Base-by-base conservation (phyloP, 2,329 filamentous ascomycete species). In the Apiospora rasikravindrae region DNA sequence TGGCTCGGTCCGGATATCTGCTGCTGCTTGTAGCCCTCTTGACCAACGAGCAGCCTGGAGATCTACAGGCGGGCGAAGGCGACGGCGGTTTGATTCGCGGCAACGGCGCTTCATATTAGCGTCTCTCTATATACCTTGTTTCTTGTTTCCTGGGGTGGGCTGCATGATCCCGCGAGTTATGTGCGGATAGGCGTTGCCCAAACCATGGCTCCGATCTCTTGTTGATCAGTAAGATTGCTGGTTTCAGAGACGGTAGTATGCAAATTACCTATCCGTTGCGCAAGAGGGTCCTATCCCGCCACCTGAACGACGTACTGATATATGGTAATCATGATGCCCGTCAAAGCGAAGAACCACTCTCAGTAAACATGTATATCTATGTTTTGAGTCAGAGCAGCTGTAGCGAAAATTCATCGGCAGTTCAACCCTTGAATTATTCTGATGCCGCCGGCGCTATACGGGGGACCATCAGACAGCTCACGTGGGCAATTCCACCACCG, bases 1-100 rank as follows among this genome's bases (percentile, higher is more conserved):
- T 61, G 53, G 53, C 57, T 64, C 33, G 57, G 57, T 40, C 57
- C 57, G 57, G 57, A 61, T n/a, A 61, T 37, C 26, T 61, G 14
- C 29, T 22, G 4, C 53, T 53, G 26, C 13, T 19, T 57, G 51
- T 19, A 19, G 33, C 57, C 22, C 24, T n/a, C 4, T 64, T 13
- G 26, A 16, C n/a, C n/a, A n/a, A n/a, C n/a, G n/a, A n/a, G n/a
- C n/a, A n/a, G n/a, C n/a, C n/a, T n/a, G n/a, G n/a, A n/a, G n/a
- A n/a, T n/a, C n/a, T n/a, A n/a, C n/a, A n/a, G n/a, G n/a, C n/a
- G n/a, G n/a, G n/a, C n/a, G n/a, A n/a, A n/a, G n/a, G n/a, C n/a
- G n/a, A n/a, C n/a, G n/a, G n/a, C n/a, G n/a, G n/a, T n/a, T n/a
- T n/a, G n/a, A n/a, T n/a, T n/a, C n/a, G n/a, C 26, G 51, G 44